Conservation (phyloP, 768 basidiomycete species). For the Amanita pseudoporphyria region DNA sequence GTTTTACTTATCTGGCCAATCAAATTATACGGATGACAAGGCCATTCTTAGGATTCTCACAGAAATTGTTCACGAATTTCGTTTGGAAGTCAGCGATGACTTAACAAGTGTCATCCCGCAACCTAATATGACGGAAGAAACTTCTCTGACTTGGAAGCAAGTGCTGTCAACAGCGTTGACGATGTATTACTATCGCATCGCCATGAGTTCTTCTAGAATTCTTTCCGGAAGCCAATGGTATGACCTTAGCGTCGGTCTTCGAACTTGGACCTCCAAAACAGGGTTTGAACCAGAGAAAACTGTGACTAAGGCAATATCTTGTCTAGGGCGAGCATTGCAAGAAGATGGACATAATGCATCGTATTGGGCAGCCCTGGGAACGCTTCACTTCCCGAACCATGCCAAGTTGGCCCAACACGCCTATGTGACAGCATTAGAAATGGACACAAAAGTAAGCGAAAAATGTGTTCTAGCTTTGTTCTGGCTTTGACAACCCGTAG, state of each 20-base stretch:
- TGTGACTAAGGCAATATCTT: slow-evolving; percentile 36
- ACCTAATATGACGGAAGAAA: slow-evolving; percentile 16
- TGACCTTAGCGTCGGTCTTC: slow-evolving; percentile 62
- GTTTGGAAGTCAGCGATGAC: slow-evolving; percentile 29
- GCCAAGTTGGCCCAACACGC: slow-evolving; percentile 83
- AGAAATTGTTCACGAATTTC: slow-evolving; percentile 27
- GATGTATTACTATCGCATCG: slow-evolving; percentile 52
- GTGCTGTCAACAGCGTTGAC: slow-evolving; percentile 44
- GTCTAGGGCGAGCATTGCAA: slow-evolving; percentile 63
- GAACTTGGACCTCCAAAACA: slow-evolving; percentile 24
- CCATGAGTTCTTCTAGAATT: slow-evolving; percentile 42
- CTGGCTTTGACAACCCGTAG: slow-evolving; percentile 24
- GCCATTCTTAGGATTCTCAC: slow-evolving; percentile 24
- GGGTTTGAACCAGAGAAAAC: slow-evolving; percentile 21
- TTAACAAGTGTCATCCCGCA: slow-evolving; percentile 31
- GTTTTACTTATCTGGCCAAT: slow-evolving; percentile 48
- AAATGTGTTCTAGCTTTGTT: neutral
- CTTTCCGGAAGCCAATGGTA: slow-evolving; percentile 54
- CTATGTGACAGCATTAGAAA: slow-evolving; percentile 81
- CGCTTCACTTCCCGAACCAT: slow-evolving; percentile 54
- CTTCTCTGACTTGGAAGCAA: slow-evolving; percentile 21
- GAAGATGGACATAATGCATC: slow-evolving; percentile 59
- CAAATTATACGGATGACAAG: slow-evolving; percentile 37
- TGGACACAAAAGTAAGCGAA: slow-evolving; percentile 64
- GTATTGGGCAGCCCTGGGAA: slow-evolving; percentile 82